Conservation (phyloP, 208 protist species). For the Acanthamoeba triangularis region DNA sequence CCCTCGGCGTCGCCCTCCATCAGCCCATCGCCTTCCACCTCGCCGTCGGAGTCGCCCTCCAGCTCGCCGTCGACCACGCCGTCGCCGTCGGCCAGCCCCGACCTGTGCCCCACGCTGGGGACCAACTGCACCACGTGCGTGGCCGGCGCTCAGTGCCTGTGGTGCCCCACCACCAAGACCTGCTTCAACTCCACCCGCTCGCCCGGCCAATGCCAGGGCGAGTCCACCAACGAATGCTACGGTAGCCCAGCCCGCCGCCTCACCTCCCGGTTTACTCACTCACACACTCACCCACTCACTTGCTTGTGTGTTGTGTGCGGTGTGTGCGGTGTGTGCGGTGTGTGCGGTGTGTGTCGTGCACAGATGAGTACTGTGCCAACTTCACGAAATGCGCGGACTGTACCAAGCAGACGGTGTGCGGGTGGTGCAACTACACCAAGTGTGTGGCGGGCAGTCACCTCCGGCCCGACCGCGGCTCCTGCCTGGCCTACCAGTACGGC, state of each 20-base stretch:
- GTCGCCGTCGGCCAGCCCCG: background rate
- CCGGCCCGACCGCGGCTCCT: background rate
- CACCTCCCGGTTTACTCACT: no score
- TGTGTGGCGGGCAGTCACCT: background rate
- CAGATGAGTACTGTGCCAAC: constrained; percentile 6
- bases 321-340: background rate
- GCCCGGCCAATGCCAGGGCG: background rate
- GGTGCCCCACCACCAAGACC: background rate
- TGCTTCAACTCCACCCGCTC: constrained; percentile 17
- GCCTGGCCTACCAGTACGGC: constrained; percentile 9
- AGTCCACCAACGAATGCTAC: background rate
- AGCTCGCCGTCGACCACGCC: no score
- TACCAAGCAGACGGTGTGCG: constrained; percentile 37
- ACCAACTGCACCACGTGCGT: constrained; percentile 17
- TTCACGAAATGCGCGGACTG: constrained; percentile 3
- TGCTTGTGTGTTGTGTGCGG: no score
- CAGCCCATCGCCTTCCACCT: background rate
- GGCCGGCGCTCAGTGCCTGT: background rate
- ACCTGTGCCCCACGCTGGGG: background rate
- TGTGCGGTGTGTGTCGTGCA: background rate
- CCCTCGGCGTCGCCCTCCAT: background rate
- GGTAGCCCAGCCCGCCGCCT: background rate
- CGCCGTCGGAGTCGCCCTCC: background rate
- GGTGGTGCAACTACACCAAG: constrained; percentile 33
- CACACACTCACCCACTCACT: background rate